Evolutionary conservation across 2,329 filamentous ascomycete species (phyloP), one percentile per base, ranked within the genome.

Genomic region (Geosmithia flava): DNA sequence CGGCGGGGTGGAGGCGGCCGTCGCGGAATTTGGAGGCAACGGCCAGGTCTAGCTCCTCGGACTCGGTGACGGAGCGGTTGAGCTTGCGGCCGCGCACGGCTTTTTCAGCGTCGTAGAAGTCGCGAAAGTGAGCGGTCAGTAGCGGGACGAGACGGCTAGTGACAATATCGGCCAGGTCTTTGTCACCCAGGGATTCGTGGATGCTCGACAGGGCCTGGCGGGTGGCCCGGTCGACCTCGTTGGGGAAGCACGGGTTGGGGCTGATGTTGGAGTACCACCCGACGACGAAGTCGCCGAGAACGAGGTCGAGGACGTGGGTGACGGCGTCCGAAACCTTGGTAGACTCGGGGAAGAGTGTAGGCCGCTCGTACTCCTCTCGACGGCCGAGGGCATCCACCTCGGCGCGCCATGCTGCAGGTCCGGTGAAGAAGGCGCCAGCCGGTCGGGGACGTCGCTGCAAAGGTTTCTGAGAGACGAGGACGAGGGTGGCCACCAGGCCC

Each of bases 21-120:
- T 94, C 85, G 48, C 78, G 83, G 65, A 93, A 98, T 65, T 95
- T 96, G 41, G 80, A 83, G n/a, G 93, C 93, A 64, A 98, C 95
- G 2, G 93, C 93, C 54, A 95, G 72, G 63, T 97, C 90, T 57
- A 98, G 71, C 72, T 98, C 93, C 60, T 96, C 91, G 1, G 90
- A 95, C 67, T 98, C 93, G 2, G 94, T 97, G 48, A 98, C 82
- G 54, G 84, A 89, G 47, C 87, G 81, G 56, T 89, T 93, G 49
- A 97, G 71, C 64, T 95, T 87, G 61, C 82, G 85, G 13, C 94
- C 94, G 48, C 91, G 79, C 11, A 98, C 87, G 8, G 81, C 77
- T 49, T 85, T 79, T 68, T 98, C 93, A 1, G 93, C 93, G 54
- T 93, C 82, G 62, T 90, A 87, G 56, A 95, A 95, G 55, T 95